These are phyloP conservation scores for Diospyros kaki DNA, from an alignment of 148 eudicot genomes.

Conservation along the genomic window DNA sequence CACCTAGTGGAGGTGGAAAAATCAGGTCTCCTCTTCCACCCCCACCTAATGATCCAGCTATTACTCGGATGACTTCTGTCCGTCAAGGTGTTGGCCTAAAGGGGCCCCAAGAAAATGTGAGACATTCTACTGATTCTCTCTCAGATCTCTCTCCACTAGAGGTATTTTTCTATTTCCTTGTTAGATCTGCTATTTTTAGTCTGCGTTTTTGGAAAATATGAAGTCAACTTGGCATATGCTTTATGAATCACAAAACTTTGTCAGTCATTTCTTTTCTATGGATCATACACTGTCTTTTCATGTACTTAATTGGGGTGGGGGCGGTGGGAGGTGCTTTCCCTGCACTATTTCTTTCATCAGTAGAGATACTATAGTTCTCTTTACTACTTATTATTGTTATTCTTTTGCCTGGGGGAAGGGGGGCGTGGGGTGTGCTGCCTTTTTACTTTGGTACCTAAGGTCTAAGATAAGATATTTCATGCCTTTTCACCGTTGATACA, in stretches of 20 bases:
- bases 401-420: too few species aligned
- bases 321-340: too few species aligned
- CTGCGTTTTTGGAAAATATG: not conserved
- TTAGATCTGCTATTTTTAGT: not conserved
- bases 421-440: too few species aligned
- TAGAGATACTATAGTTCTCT: too few species aligned
- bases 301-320: too few species aligned
- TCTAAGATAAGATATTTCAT: too few species aligned
- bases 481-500: too few species aligned
- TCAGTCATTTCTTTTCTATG: too few species aligned
- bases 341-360: too few species aligned
- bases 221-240: not conserved
- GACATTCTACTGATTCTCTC: conserved; percentile 51
- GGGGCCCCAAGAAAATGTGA: conserved; percentile 31
- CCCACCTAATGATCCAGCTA: conserved; percentile 95
- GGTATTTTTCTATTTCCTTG: conserved; percentile 35
- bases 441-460: too few species aligned
- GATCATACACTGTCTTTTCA: too few species aligned
- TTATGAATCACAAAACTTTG: not conserved
- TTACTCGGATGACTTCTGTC: conserved; percentile 53
- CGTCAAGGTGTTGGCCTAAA: conserved; percentile 27
- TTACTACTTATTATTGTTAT: too few species aligned
- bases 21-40: conserved; percentile 86
- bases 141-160: conserved; percentile 87
- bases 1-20: conserved; percentile 61